Evolutionary conservation across 2,329 filamentous ascomycete species (phyloP).

Genomic region (Trichoderma aggressivum): DNA sequence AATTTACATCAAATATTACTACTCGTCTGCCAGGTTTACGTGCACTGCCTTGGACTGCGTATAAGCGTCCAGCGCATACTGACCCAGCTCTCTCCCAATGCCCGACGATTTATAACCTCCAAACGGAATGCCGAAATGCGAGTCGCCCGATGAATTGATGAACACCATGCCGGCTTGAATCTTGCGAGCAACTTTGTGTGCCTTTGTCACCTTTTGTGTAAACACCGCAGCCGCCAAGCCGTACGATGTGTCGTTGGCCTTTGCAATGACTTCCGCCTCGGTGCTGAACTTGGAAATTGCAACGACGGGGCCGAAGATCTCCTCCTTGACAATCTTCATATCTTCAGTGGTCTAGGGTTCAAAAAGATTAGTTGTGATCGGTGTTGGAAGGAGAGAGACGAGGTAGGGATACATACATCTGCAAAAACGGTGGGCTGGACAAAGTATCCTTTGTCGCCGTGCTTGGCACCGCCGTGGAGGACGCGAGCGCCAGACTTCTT

Average conservation of each 20-base stretch:
- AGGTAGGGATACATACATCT: conserved; percentile 33
- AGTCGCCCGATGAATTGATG: conserved; percentile 44
- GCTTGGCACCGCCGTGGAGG: conserved; percentile 57
- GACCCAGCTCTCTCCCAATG: conserved; percentile 32
- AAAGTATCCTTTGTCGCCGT: conserved; percentile 57
- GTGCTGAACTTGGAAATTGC: conserved; percentile 49
- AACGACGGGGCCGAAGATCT: conserved; percentile 30
- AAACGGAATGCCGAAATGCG: conserved; percentile 31
- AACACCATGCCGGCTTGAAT: conserved; percentile 67
- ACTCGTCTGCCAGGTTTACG: background rate
- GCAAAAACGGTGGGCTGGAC: conserved; percentile 68
- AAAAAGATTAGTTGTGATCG: background rate
- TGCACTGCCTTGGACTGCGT: conserved; percentile 29
- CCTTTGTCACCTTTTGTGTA: conserved; percentile 30
- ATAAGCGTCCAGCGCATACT: conserved; percentile 32
- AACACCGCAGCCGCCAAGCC: conserved; percentile 31
- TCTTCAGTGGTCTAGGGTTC: conserved; percentile 13
- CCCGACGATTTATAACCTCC: conserved; percentile 35
- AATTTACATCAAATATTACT: background rate
- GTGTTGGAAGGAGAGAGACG: too few relatives aligned
- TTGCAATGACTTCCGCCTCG: conserved; percentile 48
- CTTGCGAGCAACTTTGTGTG: conserved; percentile 43
- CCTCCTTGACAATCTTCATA: conserved; percentile 25
- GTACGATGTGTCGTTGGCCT: conserved; percentile 50
- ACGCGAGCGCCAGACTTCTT: conserved; percentile 71